Base-by-base conservation (phyloP, 441 rosid genomes). In the Geranium incanum region DNA sequence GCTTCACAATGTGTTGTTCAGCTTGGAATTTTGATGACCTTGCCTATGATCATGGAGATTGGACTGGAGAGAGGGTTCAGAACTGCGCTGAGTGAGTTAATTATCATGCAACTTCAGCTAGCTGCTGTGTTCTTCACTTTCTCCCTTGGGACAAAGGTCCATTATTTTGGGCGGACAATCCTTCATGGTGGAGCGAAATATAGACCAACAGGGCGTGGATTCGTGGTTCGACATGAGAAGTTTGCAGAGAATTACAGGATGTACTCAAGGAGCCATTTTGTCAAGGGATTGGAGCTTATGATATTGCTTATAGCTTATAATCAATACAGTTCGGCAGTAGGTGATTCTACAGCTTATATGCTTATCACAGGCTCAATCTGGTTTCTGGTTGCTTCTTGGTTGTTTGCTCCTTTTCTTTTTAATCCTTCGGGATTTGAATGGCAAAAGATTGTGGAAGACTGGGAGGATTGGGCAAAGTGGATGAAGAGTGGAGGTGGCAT, bases 141-240 rank as follows among this genome's bases (percentile, higher is more conserved):
- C 33, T 28, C 33, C 33, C 33, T 28, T 28, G 33, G 33, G 33
- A 28, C 33, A 28, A 28, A 28, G 33, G 33, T 28, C 33, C 33
- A 28, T 28, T 28, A 28, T 2, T 28, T 28, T 28, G 84, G 97
- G 63, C 85, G 98, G 65, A 89, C 98, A 66, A 78, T 91, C 79
- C 84, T 93, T 73, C 98, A 91, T 67, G 98, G 98, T 16, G 98
- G 97, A 60, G 95, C 97, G 71, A 91, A 88, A 73, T 93, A 93
- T 84, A 83, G 96, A 84, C 97, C 98, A 77, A 93, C 97, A n/a
- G 97, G 97, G 3, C 95, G 98, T 82, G 96, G 98, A 9, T 93
- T 93, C 69, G 97, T 93, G 52, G 97, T 93, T 33, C 82, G 87
- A 62, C 98, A 93, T 75, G 97, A 91, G 86, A 93, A 93, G 77